Evolutionary conservation across 768 basidiomycete species (phyloP).

Genomic region (Omphalotus guepiniiformis): DNA sequence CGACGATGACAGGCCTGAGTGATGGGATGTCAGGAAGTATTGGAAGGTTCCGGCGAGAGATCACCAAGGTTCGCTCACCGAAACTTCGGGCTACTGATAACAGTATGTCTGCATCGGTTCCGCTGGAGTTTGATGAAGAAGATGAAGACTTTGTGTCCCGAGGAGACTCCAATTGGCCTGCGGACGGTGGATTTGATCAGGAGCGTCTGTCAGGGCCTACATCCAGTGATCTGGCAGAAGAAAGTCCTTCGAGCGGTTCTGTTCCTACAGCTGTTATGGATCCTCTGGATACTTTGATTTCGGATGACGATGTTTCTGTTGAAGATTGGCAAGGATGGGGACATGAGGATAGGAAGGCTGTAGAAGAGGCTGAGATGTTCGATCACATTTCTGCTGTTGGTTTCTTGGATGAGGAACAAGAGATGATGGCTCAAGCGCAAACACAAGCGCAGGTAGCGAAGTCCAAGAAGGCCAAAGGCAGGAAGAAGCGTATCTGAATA

Average conservation of each 20-base stretch:
- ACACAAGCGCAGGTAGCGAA: slow-evolving; percentile 2
- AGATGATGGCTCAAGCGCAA: slow-evolving; percentile 7
- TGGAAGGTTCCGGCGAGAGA: slow-evolving; percentile 53
- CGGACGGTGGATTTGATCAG: slow-evolving; percentile 14
- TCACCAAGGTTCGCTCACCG: slow-evolving; percentile 49
- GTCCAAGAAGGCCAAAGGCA: slow-evolving; percentile 1
- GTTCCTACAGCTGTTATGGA: slow-evolving; percentile 27
- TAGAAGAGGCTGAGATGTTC: slow-evolving; percentile 51
- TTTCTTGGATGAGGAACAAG: slow-evolving; percentile 37
- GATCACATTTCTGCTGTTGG: slow-evolving; percentile 42
- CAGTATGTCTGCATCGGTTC: slow-evolving; percentile 30
- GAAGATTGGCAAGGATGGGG: slow-evolving; percentile 41
- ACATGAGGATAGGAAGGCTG: slow-evolving; percentile 36
- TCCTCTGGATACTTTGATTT: slow-evolving; percentile 26
- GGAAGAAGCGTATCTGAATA: slow-evolving; percentile 3
- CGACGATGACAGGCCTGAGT: slow-evolving; percentile 45
- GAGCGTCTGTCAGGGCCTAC: slow-evolving; percentile 21
- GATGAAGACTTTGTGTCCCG: slow-evolving; percentile 53
- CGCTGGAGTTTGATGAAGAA: slow-evolving; percentile 62
- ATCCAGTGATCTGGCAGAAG: slow-evolving; percentile 25
- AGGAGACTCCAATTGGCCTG: slow-evolving; percentile 15
- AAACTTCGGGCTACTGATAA: slow-evolving; percentile 22
- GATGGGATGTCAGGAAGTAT: slow-evolving; percentile 60
- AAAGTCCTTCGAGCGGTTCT: slow-evolving; percentile 37
- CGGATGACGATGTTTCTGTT: slow-evolving; percentile 1